Evolutionary conservation across 495 filamentous ascomycete species (phyloP), one percentile per base, ranked within the genome.

Genomic region (Pyrenopolyporus hunteri): DNA sequence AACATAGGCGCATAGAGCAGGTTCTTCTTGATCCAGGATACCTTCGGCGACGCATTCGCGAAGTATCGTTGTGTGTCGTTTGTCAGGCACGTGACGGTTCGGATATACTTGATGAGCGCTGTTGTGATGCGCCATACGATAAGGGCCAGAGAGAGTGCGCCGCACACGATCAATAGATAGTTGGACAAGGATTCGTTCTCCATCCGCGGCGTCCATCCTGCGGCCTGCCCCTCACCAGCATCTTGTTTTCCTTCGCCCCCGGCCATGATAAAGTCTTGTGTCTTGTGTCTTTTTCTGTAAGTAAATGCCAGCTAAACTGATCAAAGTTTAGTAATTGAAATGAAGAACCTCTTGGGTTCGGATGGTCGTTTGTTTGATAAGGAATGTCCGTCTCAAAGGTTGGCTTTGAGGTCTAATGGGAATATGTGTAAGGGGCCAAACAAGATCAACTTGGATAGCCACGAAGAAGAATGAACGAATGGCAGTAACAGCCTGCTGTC

Each of bases 1-100:
- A 88, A 85, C 17, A 98, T 73, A 14, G 94, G 94, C 3, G 94
- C 84, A 66, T 93, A 93, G 1, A 94, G 74, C 2, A 98, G 40
- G 63, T 94, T 82, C 57, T 87, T 89, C 80, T 98, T 96, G 46
- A 95, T 72, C 77, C 82, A 69, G 80, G 83, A 87, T 82, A 89
- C 78, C 42, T 78, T 72, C 9, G 59, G 53, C 8, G 77, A 76
- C 2, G 81, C 71, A 2, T 62, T 67, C 6, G 78, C 74, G 51
- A 82, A 87, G 65, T 81, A 89, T 62, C 63, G 69, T 67, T 76
- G 90, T 70, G 70, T 85, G 70, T 83, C 92, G 84, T 76, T 86
- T 68, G 81, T 77, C 35, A 93, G 76, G 37, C 84, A 87, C 14
- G 85, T 77, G 59, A 97, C 80, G 19, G 87, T 88, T 53, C 94